phyloP scores from a whole-genome alignment of 495 filamentous ascomycete species.

The Trichoderma erinaceum region DNA sequence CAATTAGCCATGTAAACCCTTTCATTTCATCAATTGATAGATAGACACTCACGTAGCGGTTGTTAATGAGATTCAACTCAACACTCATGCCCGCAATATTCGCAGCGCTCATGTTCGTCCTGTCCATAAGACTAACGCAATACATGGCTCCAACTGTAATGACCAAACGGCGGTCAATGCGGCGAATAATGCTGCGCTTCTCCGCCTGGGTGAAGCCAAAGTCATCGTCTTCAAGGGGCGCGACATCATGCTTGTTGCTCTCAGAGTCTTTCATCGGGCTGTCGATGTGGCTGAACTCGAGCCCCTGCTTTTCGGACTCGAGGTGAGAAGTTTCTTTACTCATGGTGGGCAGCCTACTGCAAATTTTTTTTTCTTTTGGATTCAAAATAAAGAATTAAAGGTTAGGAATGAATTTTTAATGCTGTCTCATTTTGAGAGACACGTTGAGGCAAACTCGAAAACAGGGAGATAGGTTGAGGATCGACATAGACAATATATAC shows the following conservation, averaged over 20 bases:
- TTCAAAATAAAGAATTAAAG: no score
- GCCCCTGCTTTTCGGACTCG: background rate
- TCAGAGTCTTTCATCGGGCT: background rate
- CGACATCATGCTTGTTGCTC: background rate
- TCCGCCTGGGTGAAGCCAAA: constrained; percentile 32
- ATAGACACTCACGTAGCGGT: constrained; percentile 28
- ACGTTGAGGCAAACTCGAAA: no score
- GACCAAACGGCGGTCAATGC: constrained; percentile 58
- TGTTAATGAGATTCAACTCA: constrained; percentile 44
- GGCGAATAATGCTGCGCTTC: constrained; percentile 46
- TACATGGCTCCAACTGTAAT: constrained; percentile 59
- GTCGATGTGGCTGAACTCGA: background rate
- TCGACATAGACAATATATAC: no score
- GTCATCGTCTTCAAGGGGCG: constrained; percentile 18
- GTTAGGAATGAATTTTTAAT: no score
- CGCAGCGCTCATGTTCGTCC: constrained; percentile 60
- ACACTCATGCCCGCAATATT: constrained; percentile 54
- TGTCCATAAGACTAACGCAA: constrained; percentile 60
- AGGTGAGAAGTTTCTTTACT: background rate
- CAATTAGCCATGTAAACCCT: no score
- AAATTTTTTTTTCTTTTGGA: no score
- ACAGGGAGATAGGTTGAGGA: no score
- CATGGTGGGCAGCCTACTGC: background rate
- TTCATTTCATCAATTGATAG: no score
- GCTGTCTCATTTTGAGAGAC: no score